Conservation (phyloP, 73 alveolate genomes). For the Stentor coeruleus region DNA sequence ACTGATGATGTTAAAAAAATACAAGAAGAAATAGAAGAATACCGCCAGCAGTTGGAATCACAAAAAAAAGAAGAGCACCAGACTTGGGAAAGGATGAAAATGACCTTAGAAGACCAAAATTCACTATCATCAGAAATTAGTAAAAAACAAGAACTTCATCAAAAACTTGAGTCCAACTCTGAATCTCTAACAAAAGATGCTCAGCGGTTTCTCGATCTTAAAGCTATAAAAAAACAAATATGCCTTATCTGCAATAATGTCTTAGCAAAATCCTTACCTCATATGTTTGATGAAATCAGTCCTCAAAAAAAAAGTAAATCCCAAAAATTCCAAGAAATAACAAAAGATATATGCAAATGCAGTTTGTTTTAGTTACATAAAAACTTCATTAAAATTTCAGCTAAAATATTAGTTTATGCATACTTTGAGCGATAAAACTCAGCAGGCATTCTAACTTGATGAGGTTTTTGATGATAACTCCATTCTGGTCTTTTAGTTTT, state of each 20-base stretch:
- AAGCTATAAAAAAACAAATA: too few species aligned
- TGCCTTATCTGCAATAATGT: background rate
- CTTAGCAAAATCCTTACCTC: background rate
- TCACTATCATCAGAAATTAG: background rate
- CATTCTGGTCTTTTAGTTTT: slow-evolving; percentile 11
- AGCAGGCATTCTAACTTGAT: slow-evolving; percentile 26
- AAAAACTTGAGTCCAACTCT: background rate
- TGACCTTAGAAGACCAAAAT: background rate
- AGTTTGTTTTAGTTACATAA: too few species aligned
- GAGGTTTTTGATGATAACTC: slow-evolving; percentile 22
- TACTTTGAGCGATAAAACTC: slow-evolving; percentile 22
- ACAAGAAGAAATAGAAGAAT: background rate
- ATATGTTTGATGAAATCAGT: background rate
- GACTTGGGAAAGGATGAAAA: background rate
- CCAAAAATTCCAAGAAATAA: background rate
- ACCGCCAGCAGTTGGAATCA: background rate
- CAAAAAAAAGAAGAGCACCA: background rate
- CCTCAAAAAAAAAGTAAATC: background rate
- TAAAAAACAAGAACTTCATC: background rate
- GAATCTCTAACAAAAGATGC: background rate
- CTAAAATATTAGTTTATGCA: too few species aligned
- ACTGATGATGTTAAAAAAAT: background rate
- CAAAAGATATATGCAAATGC: background rate
- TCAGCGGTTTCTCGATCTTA: background rate
- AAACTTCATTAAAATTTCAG: too few species aligned